Evolutionary conservation across 192 early-diverging fungal genomes (phyloP), one percentile per base, ranked within the genome.

Genomic region (Backusella sp.): DNA sequence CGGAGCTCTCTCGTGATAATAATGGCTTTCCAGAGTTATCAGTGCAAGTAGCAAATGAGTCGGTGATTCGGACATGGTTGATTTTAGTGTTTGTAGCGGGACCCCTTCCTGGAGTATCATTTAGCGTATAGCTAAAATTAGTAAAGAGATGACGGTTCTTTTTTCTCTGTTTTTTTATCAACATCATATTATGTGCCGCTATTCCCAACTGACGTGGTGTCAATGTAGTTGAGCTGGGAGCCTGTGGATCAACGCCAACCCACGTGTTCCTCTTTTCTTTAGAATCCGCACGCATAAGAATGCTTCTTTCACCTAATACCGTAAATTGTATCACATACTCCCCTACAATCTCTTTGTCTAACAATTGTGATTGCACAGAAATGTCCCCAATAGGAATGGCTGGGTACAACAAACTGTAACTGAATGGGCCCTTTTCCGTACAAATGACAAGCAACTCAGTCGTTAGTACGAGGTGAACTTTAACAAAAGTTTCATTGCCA

Each of bases 311-410:
- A 32, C 66, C 74, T 28, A 68, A 35, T 35, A 75, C 41, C 21
- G 62, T 41, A 46, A 68, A 68, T 32, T 66, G 74, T 28, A 75
- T 23, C 6, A 75, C 28, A 41, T 75, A 75, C 44, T 75, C 74
- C 32, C 74, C 74, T 68, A 75, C 66, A 32, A 75, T 6, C 32
- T 75, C 74, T 59, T 66, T 52, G 11, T 75, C 66, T 8, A 75
- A 34, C 8, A 42, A 75, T 3, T 32, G 23, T 23, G 74, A 41
- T 26, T 66, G 69, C 23, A 84, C 77, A 28, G 36, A 35, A 21
- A 89, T 79, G 74, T 87, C 85, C 71, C 76, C 80, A 17, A 82
- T 77, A 6, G 81, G 79, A 46, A 89, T 70, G 30, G 88, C 85
- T 72, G 86, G 85, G 65, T 84, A 87, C 19, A 89, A 66, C 15